phyloP scores from a whole-genome alignment of 78 protist species.

The Dictyostelium capitatum region DNA sequence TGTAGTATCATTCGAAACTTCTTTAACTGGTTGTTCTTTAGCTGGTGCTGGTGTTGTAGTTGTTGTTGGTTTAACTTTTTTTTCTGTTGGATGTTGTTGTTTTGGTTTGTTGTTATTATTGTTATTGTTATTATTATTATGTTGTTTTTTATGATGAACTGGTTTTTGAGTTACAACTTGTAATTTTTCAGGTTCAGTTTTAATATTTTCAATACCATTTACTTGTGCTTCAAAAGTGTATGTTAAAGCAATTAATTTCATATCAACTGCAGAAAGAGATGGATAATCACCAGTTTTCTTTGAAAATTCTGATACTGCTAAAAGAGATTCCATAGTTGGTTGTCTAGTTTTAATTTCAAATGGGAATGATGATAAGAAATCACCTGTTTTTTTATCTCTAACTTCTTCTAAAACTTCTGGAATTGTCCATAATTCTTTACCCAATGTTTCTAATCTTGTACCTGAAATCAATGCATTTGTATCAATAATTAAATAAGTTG shows the following conservation, averaged over 20 bases:
- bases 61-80: background rate
- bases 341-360: slow-evolving; percentile 75
- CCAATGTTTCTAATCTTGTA: slow-evolving; percentile 71
- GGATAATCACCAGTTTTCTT: slow-evolving; percentile 87
- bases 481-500: slow-evolving; percentile 77
- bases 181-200: slow-evolving; percentile 35
- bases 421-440: slow-evolving; percentile 69
- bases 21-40: background rate
- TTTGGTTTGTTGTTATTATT: background rate
- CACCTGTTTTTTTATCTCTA: slow-evolving; percentile 50
- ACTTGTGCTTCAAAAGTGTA: slow-evolving; percentile 82
- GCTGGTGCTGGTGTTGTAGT: background rate
- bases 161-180: slow-evolving; percentile 32
- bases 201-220: slow-evolving; percentile 45
- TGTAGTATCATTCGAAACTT: slow-evolving; percentile 2
- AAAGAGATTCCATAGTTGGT: slow-evolving; percentile 66
- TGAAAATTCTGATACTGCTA: slow-evolving; percentile 73
- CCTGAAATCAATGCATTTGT: slow-evolving; percentile 75
- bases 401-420: slow-evolving; percentile 83
- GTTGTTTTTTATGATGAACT: background rate
- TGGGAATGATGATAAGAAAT: slow-evolving; percentile 42
- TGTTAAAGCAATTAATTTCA: slow-evolving; percentile 88
- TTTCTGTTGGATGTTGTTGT: background rate
- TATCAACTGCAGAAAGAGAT: slow-evolving; percentile 78
- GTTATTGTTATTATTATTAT: slow-evolving; percentile 13